Conservation (phyloP, 2,329 filamentous ascomycete species). For the Raffaelea ambrosiae region DNA sequence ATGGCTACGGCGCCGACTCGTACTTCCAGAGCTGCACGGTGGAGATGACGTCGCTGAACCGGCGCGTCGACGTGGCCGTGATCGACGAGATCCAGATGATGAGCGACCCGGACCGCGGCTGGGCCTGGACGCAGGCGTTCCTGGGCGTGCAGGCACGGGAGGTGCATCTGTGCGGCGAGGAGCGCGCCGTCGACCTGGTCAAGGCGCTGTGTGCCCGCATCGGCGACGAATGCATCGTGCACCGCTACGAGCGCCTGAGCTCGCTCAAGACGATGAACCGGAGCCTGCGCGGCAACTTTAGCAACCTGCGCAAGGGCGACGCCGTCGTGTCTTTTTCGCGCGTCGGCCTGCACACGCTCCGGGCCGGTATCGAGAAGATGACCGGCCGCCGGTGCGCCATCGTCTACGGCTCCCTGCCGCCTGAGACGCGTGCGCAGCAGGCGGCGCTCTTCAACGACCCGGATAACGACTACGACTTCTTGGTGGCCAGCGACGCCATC, state of each 20-base stretch:
- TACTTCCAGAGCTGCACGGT: slow-evolving; percentile 82
- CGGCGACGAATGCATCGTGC: slow-evolving; percentile 75
- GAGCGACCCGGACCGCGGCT: slow-evolving; percentile 67
- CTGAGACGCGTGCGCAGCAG: slow-evolving; percentile 87
- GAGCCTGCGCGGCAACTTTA: slow-evolving; percentile 57
- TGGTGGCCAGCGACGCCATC: slow-evolving; percentile 73
- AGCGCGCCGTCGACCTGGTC: slow-evolving; percentile 71
- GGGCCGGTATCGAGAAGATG: slow-evolving; percentile 62
- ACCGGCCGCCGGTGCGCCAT: slow-evolving; percentile 81
- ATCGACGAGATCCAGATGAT: slow-evolving; percentile 99
- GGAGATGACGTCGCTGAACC: slow-evolving; percentile 64
- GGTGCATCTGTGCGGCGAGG: slow-evolving; percentile 88
- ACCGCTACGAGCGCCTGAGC: slow-evolving; percentile 76
- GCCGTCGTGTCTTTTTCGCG: slow-evolving; percentile 84
- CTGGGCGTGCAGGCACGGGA: slow-evolving; percentile 82
- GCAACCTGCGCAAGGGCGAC: slow-evolving; percentile 74
- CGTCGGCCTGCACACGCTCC: slow-evolving; percentile 70
- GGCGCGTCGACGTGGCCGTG: slow-evolving; percentile 73
- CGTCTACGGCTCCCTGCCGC: slow-evolving; percentile 85
- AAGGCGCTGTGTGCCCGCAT: slow-evolving; percentile 66
- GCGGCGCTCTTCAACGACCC: slow-evolving; percentile 92
- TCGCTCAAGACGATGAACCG: slow-evolving; percentile 57
- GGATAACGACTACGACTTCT: slow-evolving; percentile 86
- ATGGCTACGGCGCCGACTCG: slow-evolving; percentile 35
- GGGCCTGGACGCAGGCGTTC: slow-evolving; percentile 89